phyloP scores from a whole-genome alignment of 257 asterid species.

The Leonotis leonurus region DNA sequence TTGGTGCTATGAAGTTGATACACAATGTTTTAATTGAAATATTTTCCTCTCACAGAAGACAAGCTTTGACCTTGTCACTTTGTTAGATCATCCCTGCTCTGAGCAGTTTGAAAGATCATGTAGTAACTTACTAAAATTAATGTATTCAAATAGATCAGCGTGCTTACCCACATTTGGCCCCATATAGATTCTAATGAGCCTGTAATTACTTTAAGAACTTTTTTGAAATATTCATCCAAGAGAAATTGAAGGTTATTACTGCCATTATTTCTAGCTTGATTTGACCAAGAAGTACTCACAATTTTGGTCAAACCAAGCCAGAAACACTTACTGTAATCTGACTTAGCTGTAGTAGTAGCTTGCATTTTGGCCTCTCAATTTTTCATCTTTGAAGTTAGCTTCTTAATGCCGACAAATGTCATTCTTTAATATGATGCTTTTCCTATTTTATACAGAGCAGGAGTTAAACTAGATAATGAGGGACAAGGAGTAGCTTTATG shows the following conservation, averaged over 20 bases:
- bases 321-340: no score
- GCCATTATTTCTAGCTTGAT: no score
- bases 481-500: no score
- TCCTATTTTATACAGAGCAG: background rate
- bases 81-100: background rate
- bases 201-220: background rate
- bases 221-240: no score
- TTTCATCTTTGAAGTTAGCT: background rate
- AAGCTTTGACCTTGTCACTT: background rate
- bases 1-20: background rate
- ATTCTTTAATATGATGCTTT: background rate
- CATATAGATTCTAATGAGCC: background rate
- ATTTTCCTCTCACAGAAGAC: background rate
- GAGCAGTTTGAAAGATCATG: background rate
- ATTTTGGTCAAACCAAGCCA: no score
- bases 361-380: background rate
- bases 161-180: background rate
- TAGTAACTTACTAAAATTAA: background rate
- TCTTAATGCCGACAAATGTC: background rate
- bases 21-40: background rate
- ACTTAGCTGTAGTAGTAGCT: background rate
- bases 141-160: background rate
- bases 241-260: background rate
- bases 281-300: no score
- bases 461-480: background rate